Base-by-base conservation (phyloP, 192 early-diverging fungal species). In the Gaertneriomyces semiglobifer region DNA sequence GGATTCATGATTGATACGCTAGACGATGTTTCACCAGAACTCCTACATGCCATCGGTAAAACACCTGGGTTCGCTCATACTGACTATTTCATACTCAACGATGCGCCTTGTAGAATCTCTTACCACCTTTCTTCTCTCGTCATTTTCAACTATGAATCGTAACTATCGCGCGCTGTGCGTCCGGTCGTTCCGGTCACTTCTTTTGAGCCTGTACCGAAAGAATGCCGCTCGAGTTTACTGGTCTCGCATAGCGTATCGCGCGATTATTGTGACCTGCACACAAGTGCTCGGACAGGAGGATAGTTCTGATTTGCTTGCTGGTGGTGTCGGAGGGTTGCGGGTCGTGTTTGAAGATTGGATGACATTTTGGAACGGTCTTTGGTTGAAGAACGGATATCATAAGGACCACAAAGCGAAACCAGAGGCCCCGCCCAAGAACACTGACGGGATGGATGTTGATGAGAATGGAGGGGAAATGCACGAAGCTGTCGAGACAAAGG, bases 201-300 rank as follows among this genome's bases (percentile, higher is more conserved):
- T 90, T 2, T 68, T 68, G 46, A 78, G 74, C 68, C 72, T 89
- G 1, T 77, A 75, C 53, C 19, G 62, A 12, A 84, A 86, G 39
- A 62, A 54, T n/a, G 18, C 53, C 9, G 54, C 55, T 2, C 46
- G 71, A 2, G 6, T 6, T 52, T 6, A 52, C 6, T 52, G 50
- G 20, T 52, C 20, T n/a, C 50, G 18, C 55, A 7, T 59, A 84
- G 86, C 82, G 8, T 80, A 83, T 59, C 78, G 80, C 41, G 63
- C 82, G 12, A 44, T 88, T 7, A 62, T 88, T 20, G 73, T 72
- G 8, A 86, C 86, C 6, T 82, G 79, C 14, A 70, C 74, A 16
- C 46, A 20, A 52, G 25, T 33, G 25, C 25, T 33, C 25, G 25
- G 25, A 33, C 25, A 33, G 25, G 25, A 33, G 25, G 25, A 33